Evolutionary conservation across 371 early-diverging fungal genomes (phyloP).

Genomic region (Chytridiales sp.): DNA sequence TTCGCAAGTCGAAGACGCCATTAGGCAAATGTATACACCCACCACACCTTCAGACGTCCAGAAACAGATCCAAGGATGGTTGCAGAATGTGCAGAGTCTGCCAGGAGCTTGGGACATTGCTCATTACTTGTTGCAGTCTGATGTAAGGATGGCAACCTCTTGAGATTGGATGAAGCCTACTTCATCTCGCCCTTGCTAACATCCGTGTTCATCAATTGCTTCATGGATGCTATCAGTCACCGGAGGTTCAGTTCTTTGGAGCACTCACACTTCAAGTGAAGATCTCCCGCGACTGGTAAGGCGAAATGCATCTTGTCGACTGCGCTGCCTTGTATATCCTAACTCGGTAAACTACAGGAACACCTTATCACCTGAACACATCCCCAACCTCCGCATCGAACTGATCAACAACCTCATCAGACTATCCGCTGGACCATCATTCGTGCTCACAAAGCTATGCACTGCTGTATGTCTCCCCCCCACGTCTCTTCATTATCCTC

Average conservation of each 20-base stretch:
- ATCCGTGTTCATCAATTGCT: too few species aligned
- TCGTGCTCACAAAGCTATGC: conserved; percentile 72
- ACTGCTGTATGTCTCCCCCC: conserved; percentile 69
- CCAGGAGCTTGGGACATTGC: conserved; percentile 76
- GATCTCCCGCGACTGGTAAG: conserved; percentile 74
- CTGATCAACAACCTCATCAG: conserved; percentile 62
- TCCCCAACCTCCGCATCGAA: conserved; percentile 55
- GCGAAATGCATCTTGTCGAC: conserved; percentile 55
- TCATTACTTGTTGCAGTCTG: conserved; percentile 57
- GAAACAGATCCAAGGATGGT: conserved; percentile 64
- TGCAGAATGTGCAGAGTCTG: conserved; percentile 68
- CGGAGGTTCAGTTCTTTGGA: conserved; percentile 77
- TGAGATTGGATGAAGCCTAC: neutral
- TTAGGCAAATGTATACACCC: conserved; percentile 53
- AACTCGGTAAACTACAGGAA: conserved; percentile 15
- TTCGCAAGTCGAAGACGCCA: conserved; percentile 15
- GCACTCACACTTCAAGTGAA: conserved; percentile 83
- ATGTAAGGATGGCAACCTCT: conserved; percentile 34
- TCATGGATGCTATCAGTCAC: conserved; percentile 42
- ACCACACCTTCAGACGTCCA: conserved; percentile 41
- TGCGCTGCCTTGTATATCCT: conserved; percentile 42
- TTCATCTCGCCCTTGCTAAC: neutral
- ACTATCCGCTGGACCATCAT: conserved; percentile 58
- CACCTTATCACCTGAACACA: conserved; percentile 3
- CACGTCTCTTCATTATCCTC: neutral